Base-by-base conservation (phyloP, 495 filamentous ascomycete species). In the Penicillium chermesinum region DNA sequence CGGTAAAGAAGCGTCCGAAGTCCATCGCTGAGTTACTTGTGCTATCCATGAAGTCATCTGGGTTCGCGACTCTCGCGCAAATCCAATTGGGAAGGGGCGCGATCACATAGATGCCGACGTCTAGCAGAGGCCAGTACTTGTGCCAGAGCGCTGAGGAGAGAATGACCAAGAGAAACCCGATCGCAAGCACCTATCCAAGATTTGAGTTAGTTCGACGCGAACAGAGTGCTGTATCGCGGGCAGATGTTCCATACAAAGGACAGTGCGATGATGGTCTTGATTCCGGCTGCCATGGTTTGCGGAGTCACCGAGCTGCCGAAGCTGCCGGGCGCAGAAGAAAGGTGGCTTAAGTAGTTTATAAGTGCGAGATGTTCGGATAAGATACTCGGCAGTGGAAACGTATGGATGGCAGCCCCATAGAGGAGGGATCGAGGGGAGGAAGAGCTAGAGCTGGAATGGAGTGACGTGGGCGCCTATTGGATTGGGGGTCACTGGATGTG, bases 151-250 rank as follows among this genome's bases (percentile, higher is more conserved):
- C 93, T 61, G 89, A 93, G 50, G 90, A 96, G 62, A 98, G 87
- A 71, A 98, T 98, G 37, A 97, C 91, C 52, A 98, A 90, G 61
- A 98, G 88, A 79, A 98, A 98, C 60, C 93, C 93, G 64, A 98
- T 93, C 50, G 94, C 94, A 46, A 98, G 88, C 61, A 98, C 80
- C 87, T 91, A 43, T 41, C 7, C 33, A 20, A 36, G n/a, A 40
- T 66, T 42, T 15, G 18, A 48, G 25, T 12, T 14, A 18, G 7
- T 47, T 30, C 18, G 7, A 22, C 2, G 14, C 8, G 19, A 18
- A 43, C 21, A 33, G 15, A 30, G 7, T 3, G 21, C 41, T 21
- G 7, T 25, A 22, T 37, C 8, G 10, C 17, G 37, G 16, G 14
- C 32, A 22, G 15, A 15, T n/a, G 14, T 6, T 20, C 21, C 80